A percentile compares a stretch with the other conserved stretches of the same genome.
These are phyloP conservation scores for Calocybe indica DNA, from an alignment of 768 basidiomycete genomes.

Conservation along the genomic window DNA sequence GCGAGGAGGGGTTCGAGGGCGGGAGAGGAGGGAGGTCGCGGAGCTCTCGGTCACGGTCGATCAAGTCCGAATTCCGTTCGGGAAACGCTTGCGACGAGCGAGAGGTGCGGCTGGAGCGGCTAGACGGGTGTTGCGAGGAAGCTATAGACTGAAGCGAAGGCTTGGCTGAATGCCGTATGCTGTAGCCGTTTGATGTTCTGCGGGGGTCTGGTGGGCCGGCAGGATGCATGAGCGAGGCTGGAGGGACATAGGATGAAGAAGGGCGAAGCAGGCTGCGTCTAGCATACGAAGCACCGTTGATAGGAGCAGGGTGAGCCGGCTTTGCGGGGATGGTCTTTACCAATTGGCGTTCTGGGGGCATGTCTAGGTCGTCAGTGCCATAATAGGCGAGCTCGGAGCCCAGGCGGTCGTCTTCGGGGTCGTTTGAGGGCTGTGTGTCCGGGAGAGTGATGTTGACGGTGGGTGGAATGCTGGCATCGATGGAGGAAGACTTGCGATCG, in stretches of 20 bases:
- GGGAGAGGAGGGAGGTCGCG: slow-evolving; percentile 30
- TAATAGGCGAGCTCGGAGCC: slow-evolving; percentile 1
- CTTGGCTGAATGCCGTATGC: slow-evolving; percentile 24
- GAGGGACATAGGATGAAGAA: slow-evolving; percentile 24
- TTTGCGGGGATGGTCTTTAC: no score
- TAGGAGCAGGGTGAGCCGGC: no score
- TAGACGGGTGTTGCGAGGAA: slow-evolving; percentile 19
- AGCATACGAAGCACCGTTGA: background rate
- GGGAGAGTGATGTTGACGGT: slow-evolving; percentile 27
- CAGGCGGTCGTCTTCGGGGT: slow-evolving; percentile 6
- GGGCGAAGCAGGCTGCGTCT: slow-evolving; percentile 13
- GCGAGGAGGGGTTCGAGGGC: slow-evolving; percentile 17
- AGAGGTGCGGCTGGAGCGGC: slow-evolving; percentile 26
- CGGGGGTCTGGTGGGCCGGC: slow-evolving; percentile 25
- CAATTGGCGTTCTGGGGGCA: no score
- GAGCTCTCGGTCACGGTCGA: slow-evolving; percentile 14
- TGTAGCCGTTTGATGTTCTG: slow-evolving; percentile 22
- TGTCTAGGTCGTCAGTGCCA: background rate
- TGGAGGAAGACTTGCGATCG: slow-evolving; percentile 21
- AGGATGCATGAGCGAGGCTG: slow-evolving; percentile 23
- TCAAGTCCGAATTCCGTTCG: slow-evolving; percentile 5
- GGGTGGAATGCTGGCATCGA: slow-evolving; percentile 20
- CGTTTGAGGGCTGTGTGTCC: slow-evolving; percentile 10
- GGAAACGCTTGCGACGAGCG: slow-evolving; percentile 18
- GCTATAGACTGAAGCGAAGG: slow-evolving; percentile 23